Conservation (phyloP, 495 filamentous ascomycete species). For the Jackrogersella multiformis region DNA sequence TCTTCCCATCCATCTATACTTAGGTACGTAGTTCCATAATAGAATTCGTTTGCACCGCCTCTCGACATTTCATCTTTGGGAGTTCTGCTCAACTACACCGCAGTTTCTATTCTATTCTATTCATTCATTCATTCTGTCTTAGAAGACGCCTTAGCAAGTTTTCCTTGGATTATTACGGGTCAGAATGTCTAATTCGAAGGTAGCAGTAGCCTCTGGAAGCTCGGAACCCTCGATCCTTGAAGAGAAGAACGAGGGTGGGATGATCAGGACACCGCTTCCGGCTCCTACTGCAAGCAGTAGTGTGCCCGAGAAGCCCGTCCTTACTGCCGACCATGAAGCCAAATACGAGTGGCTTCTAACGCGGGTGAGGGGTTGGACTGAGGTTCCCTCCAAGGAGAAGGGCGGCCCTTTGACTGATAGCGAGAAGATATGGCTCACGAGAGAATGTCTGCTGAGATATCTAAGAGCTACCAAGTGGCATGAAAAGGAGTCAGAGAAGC, state of each 20-base stretch:
- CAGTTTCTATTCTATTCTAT: neutral
- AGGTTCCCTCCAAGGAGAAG: conserved; percentile 72
- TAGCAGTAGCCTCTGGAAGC: conserved; percentile 18
- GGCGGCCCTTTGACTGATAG: conserved; percentile 73
- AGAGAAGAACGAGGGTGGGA: conserved; percentile 52
- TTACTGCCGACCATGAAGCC: conserved; percentile 79
- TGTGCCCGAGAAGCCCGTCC: conserved; percentile 59
- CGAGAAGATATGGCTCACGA: conserved; percentile 89
- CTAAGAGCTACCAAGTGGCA: conserved; percentile 94
- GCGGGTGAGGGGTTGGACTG: conserved; percentile 72
- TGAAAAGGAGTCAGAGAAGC: conserved; percentile 74
- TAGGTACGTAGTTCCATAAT: neutral
- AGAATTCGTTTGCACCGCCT: conserved; percentile 9
- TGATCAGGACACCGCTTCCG: conserved; percentile 75
- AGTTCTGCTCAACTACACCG: neutral
- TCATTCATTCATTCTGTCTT: neutral
- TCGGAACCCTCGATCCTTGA: conserved; percentile 47
- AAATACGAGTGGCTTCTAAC: conserved; percentile 83
- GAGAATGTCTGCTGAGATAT: conserved; percentile 91
- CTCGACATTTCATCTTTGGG: neutral
- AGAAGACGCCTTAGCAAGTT: neutral
- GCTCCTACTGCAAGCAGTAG: conserved; percentile 65
- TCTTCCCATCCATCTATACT: neutral
- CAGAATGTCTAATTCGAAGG: conserved; percentile 47
- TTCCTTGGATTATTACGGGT: neutral